These are phyloP conservation scores for Cyclocybe aegerita DNA, from an alignment of 768 basidiomycete species.

Conservation along the genomic window DNA sequence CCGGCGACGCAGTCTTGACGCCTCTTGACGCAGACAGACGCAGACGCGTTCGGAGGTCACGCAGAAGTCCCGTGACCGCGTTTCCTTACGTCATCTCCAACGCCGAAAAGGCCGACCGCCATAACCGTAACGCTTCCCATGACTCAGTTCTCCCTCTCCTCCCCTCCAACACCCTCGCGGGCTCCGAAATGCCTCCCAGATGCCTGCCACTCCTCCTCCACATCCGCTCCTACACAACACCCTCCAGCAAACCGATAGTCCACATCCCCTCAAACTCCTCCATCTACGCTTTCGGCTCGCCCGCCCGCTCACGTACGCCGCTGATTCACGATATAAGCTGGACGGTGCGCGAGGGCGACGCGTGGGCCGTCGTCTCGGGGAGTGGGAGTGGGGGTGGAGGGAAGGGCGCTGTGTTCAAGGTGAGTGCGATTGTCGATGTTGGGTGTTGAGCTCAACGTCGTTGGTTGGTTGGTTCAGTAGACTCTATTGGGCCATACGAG, in stretches of 20 bases:
- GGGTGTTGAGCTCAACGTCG: neutral
- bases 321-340: slow-evolving; percentile 56
- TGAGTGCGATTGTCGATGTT: slow-evolving; percentile 25
- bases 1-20: too few species aligned
- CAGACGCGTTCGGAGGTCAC: neutral
- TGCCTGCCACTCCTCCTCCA: too few species aligned
- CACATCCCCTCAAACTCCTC: slow-evolving; percentile 31
- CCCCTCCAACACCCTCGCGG: too few species aligned
- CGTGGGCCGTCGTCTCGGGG: slow-evolving; percentile 74
- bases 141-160: too few species aligned
- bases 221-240: too few species aligned
- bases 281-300: slow-evolving; percentile 60
- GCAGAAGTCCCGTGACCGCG: neutral
- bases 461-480: slow-evolving; percentile 29
- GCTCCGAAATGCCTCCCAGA: too few species aligned
- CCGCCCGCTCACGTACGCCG: slow-evolving; percentile 40
- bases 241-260: slow-evolving; percentile 8
- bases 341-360: slow-evolving; percentile 60
- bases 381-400: slow-evolving; percentile 53
- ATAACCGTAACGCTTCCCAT: too few species aligned
- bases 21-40: too few species aligned
- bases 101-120: too few species aligned
- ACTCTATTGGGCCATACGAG: slow-evolving; percentile 71
- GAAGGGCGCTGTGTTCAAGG: slow-evolving; percentile 66
- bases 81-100: too few species aligned